Percentiles rank a stretch among this genome's conserved stretches.
phyloP scores from a whole-genome alignment of 2,329 filamentous ascomycete genomes.

The Cladosporium velox region DNA sequence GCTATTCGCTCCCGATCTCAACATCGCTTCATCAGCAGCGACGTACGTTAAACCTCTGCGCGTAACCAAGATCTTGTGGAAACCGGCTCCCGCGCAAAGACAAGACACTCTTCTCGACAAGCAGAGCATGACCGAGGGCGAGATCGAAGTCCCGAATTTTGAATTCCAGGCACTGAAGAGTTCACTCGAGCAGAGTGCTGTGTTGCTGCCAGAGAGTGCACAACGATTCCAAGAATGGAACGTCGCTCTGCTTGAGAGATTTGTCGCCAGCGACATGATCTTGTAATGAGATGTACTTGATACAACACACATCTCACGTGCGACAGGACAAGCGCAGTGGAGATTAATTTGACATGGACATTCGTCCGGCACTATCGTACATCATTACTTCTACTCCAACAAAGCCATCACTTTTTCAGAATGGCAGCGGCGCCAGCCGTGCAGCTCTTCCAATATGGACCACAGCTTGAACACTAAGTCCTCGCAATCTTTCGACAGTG shows the following conservation, averaged over 20 bases:
- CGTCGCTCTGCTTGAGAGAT: constrained; percentile 63
- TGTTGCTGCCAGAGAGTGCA: constrained; percentile 57
- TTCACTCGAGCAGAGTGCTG: constrained; percentile 43
- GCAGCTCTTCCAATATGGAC: not conserved
- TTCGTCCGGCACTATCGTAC: not conserved
- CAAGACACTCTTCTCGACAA: constrained; percentile 24
- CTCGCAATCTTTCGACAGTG: not conserved
- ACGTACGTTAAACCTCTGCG: constrained; percentile 42
- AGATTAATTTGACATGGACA: not conserved
- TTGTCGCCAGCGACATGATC: constrained; percentile 38
- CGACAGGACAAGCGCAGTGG: not conserved
- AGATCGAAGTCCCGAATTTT: constrained; percentile 30
- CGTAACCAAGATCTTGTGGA: constrained; percentile 61
- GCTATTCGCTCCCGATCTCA: constrained; percentile 62
- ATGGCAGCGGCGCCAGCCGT: not conserved
- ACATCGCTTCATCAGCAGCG: constrained; percentile 52
- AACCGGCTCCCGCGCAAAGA: constrained; percentile 23
- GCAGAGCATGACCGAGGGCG: constrained; percentile 30
- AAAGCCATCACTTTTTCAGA: not conserved
- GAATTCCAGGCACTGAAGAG: constrained; percentile 45
- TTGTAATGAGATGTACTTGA: not conserved
- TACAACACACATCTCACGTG: not conserved
- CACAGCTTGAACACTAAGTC: not conserved
- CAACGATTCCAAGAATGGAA: constrained; percentile 66
- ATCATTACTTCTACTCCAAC: too few species aligned